Percentiles rank a stretch among this genome's conserved stretches.
Evolutionary conservation across 371 early-diverging fungal species (phyloP).

Genomic region (Rhizopus microsporus): DNA sequence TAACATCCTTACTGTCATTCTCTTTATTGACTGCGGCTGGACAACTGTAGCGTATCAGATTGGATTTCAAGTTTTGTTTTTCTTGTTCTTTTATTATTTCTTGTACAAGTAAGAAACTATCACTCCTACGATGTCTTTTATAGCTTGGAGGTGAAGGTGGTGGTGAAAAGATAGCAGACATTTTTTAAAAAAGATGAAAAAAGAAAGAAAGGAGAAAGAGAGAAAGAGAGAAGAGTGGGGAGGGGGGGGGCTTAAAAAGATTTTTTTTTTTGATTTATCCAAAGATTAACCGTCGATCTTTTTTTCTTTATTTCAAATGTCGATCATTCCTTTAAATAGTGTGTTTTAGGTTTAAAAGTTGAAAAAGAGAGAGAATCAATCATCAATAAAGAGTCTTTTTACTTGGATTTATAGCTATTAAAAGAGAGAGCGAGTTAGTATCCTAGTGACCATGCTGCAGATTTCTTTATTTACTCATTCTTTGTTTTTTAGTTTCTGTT

Average conservation of each 20-base stretch:
- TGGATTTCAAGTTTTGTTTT: slow-evolving; percentile 27
- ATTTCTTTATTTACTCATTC: no score
- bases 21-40: not conserved
- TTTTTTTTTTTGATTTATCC: not conserved
- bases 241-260: slow-evolving; percentile 1
- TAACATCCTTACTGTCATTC: slow-evolving; percentile 1
- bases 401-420: no score
- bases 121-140: slow-evolving; percentile 34
- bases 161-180: slow-evolving; percentile 24
- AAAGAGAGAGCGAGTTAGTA: no score
- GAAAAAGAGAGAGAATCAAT: no score
- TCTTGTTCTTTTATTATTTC: slow-evolving; percentile 42
- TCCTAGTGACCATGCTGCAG: no score
- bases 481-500: no score
- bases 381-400: no score
- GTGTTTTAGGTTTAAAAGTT: no score
- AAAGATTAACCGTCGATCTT: not conserved
- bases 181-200: not conserved
- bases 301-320: not conserved
- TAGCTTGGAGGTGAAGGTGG: slow-evolving; percentile 24
- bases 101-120: slow-evolving; percentile 39
- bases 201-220: slow-evolving; percentile 5
- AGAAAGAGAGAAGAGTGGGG: slow-evolving; percentile 1
- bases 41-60: slow-evolving; percentile 9
- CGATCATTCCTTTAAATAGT: not conserved